Evolutionary conservation across 805 yeast species (phyloP).

Genomic region (Lipomyces oligophaga): DNA sequence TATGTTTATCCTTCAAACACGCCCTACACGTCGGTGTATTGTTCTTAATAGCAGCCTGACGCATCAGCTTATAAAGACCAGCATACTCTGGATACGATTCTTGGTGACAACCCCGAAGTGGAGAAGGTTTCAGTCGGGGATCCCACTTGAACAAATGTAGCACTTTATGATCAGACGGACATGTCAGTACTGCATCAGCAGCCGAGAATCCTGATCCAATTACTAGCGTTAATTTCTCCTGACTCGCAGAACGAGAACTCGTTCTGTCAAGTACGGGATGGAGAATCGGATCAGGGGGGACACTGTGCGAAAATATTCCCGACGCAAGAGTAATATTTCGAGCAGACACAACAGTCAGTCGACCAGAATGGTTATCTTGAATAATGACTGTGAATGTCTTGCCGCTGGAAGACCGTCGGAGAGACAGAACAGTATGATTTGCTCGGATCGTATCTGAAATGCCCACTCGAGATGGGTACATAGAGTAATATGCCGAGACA

Average conservation of each 20-base stretch:
- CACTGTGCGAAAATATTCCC: constrained; percentile 31
- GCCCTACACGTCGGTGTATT: neutral
- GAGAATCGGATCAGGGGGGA: constrained; percentile 28
- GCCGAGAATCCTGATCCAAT: constrained; percentile 39
- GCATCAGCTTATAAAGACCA: constrained; percentile 32
- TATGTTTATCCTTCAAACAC: no score
- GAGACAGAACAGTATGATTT: constrained; percentile 25
- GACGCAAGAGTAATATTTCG: constrained; percentile 31
- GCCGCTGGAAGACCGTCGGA: constrained; percentile 16
- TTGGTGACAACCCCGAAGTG: constrained; percentile 33
- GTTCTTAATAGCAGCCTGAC: constrained; percentile 13
- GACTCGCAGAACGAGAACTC: neutral
- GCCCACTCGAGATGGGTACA: constrained; percentile 32
- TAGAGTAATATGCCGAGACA: constrained; percentile 33
- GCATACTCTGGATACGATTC: constrained; percentile 38
- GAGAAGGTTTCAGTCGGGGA: constrained; percentile 29
- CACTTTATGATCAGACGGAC: constrained; percentile 8
- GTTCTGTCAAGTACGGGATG: constrained; percentile 11
- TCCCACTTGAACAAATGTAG: constrained; percentile 36
- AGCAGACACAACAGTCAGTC: constrained; percentile 8
- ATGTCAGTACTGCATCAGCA: constrained; percentile 35
- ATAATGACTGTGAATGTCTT: constrained; percentile 8
- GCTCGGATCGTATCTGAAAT: constrained; percentile 23
- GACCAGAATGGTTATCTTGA: constrained; percentile 15
- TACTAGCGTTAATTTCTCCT: constrained; percentile 19